Conservation (phyloP, 2,329 filamentous ascomycete genomes). For the Aureobasidium mangrovei region DNA sequence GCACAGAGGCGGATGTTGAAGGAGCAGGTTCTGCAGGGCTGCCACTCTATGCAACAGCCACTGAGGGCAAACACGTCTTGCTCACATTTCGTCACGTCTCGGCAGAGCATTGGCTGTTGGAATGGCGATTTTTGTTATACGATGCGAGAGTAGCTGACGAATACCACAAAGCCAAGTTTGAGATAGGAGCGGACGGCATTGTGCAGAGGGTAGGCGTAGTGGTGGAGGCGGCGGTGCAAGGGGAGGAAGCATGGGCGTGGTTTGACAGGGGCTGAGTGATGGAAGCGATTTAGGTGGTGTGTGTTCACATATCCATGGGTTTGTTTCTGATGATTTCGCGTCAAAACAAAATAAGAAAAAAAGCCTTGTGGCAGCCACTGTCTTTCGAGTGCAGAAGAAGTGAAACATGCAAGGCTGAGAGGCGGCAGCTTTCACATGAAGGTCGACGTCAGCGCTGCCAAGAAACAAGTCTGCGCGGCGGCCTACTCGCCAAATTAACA, state of each 20-base stretch:
- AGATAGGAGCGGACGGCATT: constrained; percentile 15
- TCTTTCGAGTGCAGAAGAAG: too few relatives aligned
- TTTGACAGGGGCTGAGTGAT: constrained; percentile 4
- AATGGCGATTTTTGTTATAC: constrained; percentile 1
- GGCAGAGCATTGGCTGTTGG: constrained; percentile 16
- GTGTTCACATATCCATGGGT: too few relatives aligned
- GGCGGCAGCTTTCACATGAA: too few relatives aligned
- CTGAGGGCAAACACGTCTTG: neutral
- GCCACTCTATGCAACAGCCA: constrained; percentile 9
- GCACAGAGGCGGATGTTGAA: neutral
- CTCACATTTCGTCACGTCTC: constrained; percentile 14
- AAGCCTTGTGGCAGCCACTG: too few relatives aligned
- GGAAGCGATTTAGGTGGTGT: neutral
- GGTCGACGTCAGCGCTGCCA: too few relatives aligned
- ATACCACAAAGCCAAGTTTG: constrained; percentile 15
- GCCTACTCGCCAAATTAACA: too few relatives aligned
- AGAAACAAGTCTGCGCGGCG: too few relatives aligned
- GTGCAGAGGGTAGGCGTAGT: constrained; percentile 13
- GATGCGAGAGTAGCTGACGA: constrained; percentile 2
- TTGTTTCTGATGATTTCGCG: too few relatives aligned
- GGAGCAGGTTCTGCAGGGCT: neutral
- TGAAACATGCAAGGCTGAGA: too few relatives aligned
- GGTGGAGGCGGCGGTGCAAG: constrained; percentile 8
- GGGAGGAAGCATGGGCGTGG: constrained; percentile 13
- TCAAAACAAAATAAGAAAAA: too few relatives aligned